Conservation (phyloP, 108 stramenopile genomes). For the Seminavis robusta region DNA sequence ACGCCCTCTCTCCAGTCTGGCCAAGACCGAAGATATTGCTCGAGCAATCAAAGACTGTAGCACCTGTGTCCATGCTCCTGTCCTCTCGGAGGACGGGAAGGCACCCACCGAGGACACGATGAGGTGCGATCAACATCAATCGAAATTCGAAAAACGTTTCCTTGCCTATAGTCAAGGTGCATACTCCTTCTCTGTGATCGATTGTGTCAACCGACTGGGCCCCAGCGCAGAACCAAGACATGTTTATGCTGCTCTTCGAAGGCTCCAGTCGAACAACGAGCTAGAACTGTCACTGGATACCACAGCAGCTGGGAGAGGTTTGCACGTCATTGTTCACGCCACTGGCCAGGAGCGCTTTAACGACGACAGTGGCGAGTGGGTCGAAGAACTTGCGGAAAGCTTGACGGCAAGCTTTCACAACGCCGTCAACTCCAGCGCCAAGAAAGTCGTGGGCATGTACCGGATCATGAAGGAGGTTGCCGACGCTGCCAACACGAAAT, state of each 20-base stretch:
- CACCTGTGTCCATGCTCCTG: constrained; percentile 26
- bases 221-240: constrained; percentile 72
- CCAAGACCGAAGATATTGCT: constrained; percentile 49
- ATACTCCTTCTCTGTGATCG: constrained; percentile 66
- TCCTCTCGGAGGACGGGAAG: constrained; percentile 21
- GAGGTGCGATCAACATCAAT: background rate
- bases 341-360: constrained; percentile 40
- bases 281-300: constrained; percentile 70
- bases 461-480: constrained; percentile 56
- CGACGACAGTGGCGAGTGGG: background rate
- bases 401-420: constrained; percentile 38
- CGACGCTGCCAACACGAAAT: constrained; percentile 11
- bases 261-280: constrained; percentile 62
- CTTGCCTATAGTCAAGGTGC: constrained; percentile 70
- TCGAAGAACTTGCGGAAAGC: constrained; percentile 20
- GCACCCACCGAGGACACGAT: constrained; percentile 5
- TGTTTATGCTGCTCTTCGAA: constrained; percentile 80
- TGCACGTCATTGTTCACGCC: constrained; percentile 48
- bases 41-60: constrained; percentile 50
- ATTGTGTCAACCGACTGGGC: constrained; percentile 65
- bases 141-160: constrained; percentile 6
- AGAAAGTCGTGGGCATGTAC: constrained; percentile 70
- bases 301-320: constrained; percentile 38
- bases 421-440: constrained; percentile 38
- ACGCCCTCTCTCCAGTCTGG: constrained; percentile 62